Evolutionary conservation across 352 stramenopile genomes (phyloP), one percentile per base, ranked within the genome.

Genomic region (Aphanomyces stellatus): DNA sequence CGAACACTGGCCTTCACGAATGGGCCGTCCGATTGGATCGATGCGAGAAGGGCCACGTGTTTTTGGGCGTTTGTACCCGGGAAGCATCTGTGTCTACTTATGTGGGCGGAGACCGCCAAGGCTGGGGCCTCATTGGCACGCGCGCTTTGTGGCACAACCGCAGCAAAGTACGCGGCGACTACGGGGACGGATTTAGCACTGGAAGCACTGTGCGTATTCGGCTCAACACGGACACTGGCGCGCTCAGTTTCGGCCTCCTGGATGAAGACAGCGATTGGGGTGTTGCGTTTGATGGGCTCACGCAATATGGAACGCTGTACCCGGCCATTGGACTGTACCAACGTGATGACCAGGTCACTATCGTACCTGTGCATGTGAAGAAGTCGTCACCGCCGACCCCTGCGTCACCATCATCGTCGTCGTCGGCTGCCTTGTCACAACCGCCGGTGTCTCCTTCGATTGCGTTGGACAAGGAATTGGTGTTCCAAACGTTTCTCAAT

Each of bases 21-120:
- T 96, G 88, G 88, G 86, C 81, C 2, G 88, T 96, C 62, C 77
- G 82, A 28, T 75, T 96, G 28, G 85, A 96, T 71, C 82, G 86
- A 28, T 96, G 88, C 42, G 88, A 96, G 49, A 95, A 95, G 37
- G 88, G 88, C 0, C 88, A 96, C 63, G 92, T 96, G 65, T 96
- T 96, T 48, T 76, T 96, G 56, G 88, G 88, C 31, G 88, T 96
- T 10, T 93, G 84, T 43, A 92, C 86, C 22, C 76, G 87, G 43
- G 85, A 93, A 71, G 88, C 88, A 25, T 94, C 87, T 0, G 82
- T 94, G 6, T 84, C 85, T 43, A 95, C 88, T 0, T 96, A 96
- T 51, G 83, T 96, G 49, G 88, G 88, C 72, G 88, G 88, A 57
- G 88, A 96, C 73, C 80, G 86, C 40, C 86, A 95, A 69, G 88